Percentiles rank a stretch among this genome's conserved stretches.
Evolutionary conservation across 805 yeast species (phyloP).

Genomic region (Lipomyces spencermartinsiae): DNA sequence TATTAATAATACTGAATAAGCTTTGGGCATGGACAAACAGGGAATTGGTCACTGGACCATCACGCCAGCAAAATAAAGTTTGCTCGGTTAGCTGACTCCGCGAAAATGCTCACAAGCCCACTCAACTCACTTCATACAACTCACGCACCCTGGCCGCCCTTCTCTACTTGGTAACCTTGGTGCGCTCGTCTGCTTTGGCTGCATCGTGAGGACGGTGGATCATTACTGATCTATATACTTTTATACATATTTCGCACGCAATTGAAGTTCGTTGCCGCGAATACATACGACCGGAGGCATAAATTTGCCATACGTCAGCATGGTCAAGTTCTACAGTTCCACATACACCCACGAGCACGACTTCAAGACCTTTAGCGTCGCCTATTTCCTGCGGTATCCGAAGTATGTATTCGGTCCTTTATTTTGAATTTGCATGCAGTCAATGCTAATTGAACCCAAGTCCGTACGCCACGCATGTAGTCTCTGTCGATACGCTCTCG

Average conservation of each 20-base stretch:
- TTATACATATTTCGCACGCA: not conserved
- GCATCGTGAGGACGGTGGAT: not conserved
- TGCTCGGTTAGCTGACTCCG: not conserved
- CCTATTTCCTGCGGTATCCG: conserved; percentile 37
- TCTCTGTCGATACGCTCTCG: conserved; percentile 78
- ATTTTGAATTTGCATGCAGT: not conserved
- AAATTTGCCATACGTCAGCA: not conserved
- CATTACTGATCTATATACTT: not conserved
- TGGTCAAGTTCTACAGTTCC: conserved; percentile 36
- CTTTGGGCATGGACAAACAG: not conserved
- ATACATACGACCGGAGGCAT: too few relatives aligned
- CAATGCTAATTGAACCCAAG: conserved; percentile 45
- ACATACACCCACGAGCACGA: conserved; percentile 35
- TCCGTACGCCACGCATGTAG: conserved; percentile 86
- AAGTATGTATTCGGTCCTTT: conserved; percentile 23
- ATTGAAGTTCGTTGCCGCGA: not conserved
- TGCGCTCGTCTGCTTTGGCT: not conserved
- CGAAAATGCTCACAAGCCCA: not conserved
- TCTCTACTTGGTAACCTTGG: not conserved
- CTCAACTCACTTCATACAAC: not conserved
- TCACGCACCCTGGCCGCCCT: not conserved
- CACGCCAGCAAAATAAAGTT: not conserved
- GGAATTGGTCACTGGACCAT: conserved; percentile 1
- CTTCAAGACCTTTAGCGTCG: conserved; percentile 33
- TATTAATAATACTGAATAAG: not conserved